Evolutionary conservation across 176 grass and related monocot genomes (phyloP).

Genomic region (Poa pratensis): DNA sequence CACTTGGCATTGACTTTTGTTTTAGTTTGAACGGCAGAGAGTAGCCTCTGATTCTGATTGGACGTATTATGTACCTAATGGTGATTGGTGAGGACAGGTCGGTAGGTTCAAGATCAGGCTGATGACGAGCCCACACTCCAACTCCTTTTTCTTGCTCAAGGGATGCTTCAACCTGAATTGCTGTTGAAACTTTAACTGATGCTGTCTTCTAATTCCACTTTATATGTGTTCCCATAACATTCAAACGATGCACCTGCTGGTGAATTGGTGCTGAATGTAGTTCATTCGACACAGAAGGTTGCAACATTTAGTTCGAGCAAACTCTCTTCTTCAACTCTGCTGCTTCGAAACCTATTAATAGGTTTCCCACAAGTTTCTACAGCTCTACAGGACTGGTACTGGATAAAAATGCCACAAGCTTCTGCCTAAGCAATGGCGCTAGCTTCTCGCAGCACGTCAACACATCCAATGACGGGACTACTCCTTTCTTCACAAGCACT

Average conservation of each 20-base stretch:
- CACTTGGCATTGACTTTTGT: background rate
- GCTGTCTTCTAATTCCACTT: background rate
- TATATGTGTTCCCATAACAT: background rate
- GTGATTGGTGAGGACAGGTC: slow-evolving; percentile 11
- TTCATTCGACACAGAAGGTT: background rate
- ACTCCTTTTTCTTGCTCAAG: slow-evolving; percentile 7
- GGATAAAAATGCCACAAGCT: slow-evolving; percentile 58
- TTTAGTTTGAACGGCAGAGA: background rate
- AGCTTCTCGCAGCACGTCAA: slow-evolving; percentile 66
- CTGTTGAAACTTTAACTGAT: background rate
- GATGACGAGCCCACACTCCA: background rate
- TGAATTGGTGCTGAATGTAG: background rate
- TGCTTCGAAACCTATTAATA: slow-evolving; percentile 27
- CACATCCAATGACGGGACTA: slow-evolving; percentile 64
- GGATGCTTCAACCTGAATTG: slow-evolving; percentile 4
- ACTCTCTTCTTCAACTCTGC: slow-evolving; percentile 38
- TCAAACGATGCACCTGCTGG: background rate
- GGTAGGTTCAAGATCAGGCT: background rate
- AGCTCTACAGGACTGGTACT: slow-evolving; percentile 20
- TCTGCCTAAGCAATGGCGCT: slow-evolving; percentile 68
- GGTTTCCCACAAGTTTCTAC: slow-evolving; percentile 34
- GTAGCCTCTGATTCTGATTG: background rate
- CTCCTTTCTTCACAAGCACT: slow-evolving; percentile 63
- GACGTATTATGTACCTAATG: background rate
- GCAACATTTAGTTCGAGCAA: slow-evolving; percentile 41